Evolutionary conservation across 106 monocot species (phyloP).

Genomic region (Narthecium ossifragum): DNA sequence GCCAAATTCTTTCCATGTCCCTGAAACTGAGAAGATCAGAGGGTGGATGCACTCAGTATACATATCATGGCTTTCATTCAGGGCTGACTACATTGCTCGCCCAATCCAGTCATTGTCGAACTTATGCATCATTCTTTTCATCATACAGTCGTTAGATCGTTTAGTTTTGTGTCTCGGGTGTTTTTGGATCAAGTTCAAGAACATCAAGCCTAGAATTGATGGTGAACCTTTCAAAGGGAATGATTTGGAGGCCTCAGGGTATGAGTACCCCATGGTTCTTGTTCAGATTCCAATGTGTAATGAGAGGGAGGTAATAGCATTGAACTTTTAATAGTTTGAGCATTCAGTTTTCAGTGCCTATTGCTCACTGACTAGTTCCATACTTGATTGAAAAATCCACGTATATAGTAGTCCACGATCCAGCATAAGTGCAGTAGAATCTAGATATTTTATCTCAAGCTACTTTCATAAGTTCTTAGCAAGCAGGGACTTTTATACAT

Average conservation of each 20-base stretch:
- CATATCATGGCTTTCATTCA: slow-evolving; percentile 41
- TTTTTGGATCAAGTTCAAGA: slow-evolving; percentile 60
- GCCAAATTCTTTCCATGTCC: slow-evolving; percentile 12
- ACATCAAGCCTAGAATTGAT: slow-evolving; percentile 33
- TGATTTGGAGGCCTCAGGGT: slow-evolving; percentile 3
- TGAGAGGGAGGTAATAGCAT: slow-evolving; percentile 32
- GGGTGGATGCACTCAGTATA: slow-evolving; percentile 40
- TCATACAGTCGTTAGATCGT: slow-evolving; percentile 51
- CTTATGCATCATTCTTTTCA: slow-evolving; percentile 47
- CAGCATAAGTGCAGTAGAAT: no score
- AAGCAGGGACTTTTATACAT: no score
- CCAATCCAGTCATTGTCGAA: slow-evolving; percentile 35
- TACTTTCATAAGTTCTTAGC: no score
- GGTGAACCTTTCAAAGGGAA: slow-evolving; percentile 10
- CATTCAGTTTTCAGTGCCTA: no score
- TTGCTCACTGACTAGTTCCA: no score
- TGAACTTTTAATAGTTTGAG: neutral
- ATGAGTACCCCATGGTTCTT: slow-evolving; percentile 54
- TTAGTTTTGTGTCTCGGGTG: slow-evolving; percentile 49
- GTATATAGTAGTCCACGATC: no score
- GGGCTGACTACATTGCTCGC: slow-evolving; percentile 38
- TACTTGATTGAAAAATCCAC: no score
- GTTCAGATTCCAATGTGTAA: slow-evolving; percentile 85
- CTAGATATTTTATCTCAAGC: no score
- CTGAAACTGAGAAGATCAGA: slow-evolving; percentile 30